phyloP scores from a whole-genome alignment of 1,284 basidiomycete genomes.

The Anthracocystis walkeri region DNA sequence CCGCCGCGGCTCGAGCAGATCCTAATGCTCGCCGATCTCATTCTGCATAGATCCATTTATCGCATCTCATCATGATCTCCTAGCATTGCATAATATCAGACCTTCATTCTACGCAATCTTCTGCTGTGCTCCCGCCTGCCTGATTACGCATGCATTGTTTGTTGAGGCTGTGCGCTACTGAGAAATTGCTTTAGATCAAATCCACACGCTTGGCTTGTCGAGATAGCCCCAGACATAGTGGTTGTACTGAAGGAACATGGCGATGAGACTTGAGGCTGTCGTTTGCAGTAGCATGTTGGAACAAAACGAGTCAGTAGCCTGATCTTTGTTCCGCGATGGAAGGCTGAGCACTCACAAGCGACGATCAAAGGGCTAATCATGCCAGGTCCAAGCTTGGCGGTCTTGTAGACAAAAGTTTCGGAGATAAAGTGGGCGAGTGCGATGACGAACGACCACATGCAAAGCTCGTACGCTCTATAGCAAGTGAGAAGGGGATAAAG shows the following conservation, averaged over 20 bases:
- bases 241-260: slow-evolving; percentile 36
- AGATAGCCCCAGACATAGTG: no score
- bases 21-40: slow-evolving; percentile 18
- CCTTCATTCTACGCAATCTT: neutral
- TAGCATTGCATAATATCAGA: neutral
- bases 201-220: neutral
- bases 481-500: neutral
- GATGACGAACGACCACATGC: slow-evolving; percentile 86
- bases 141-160: neutral
- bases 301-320: neutral
- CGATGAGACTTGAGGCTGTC: slow-evolving; percentile 41
- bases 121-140: neutral
- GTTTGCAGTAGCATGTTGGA: neutral
- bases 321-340: neutral
- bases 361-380: slow-evolving; percentile 85
- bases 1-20: slow-evolving; percentile 15
- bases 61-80: neutral
- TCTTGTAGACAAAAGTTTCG: slow-evolving; percentile 85
- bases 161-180: neutral
- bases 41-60: slow-evolving; percentile 6
- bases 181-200: neutral
- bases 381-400: slow-evolving; percentile 77
- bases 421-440: slow-evolving; percentile 89
- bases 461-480: slow-evolving; percentile 79
- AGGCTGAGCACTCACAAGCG: slow-evolving; percentile 77